Percentiles rank a stretch among this genome's conserved stretches.
These are phyloP conservation scores for Phoma sp. DNA, from an alignment of 2,329 filamentous ascomycete genomes.

Conservation along the genomic window DNA sequence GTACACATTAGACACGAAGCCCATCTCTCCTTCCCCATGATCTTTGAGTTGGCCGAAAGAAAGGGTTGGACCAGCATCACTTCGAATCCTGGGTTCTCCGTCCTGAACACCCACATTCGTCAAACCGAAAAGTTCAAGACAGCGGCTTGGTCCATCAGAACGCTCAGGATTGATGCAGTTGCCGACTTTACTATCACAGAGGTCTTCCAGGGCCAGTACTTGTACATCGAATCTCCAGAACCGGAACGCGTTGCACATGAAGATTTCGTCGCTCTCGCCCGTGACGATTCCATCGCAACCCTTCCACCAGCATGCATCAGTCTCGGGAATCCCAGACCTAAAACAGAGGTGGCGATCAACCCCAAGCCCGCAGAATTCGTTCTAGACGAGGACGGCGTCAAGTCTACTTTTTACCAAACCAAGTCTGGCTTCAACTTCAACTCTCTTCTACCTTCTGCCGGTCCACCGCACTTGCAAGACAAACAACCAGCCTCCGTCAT, in stretches of 20 bases:
- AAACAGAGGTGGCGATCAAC: slow-evolving; percentile 1
- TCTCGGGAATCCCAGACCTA: slow-evolving; percentile 32
- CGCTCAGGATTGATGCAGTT: slow-evolving; percentile 50
- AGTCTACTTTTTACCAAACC: slow-evolving; percentile 55
- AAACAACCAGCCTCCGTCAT: slow-evolving; percentile 48
- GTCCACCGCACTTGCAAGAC: slow-evolving; percentile 26
- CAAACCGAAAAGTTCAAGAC: slow-evolving; percentile 52
- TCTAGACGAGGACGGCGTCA: slow-evolving; percentile 11
- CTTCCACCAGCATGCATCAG: slow-evolving; percentile 38
- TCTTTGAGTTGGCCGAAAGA: slow-evolving; percentile 50
- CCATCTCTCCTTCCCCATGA: slow-evolving; percentile 55
- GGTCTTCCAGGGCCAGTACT: slow-evolving; percentile 55
- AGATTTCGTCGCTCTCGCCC: slow-evolving; percentile 50
- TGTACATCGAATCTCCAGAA: slow-evolving; percentile 53
- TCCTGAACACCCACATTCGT: slow-evolving; percentile 53
- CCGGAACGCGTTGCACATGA: slow-evolving; percentile 42
- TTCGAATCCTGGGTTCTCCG: slow-evolving; percentile 50
- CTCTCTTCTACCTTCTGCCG: slow-evolving; percentile 31
- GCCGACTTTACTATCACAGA: slow-evolving; percentile 52
- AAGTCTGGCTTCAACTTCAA: slow-evolving; percentile 56
- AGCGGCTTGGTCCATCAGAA: slow-evolving; percentile 48
- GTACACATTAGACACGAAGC: slow-evolving; percentile 61
- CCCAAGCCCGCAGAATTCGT: slow-evolving; percentile 7
- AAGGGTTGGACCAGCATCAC: slow-evolving; percentile 47
- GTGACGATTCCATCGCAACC: slow-evolving; percentile 29